Evolutionary conservation across 768 basidiomycete species (phyloP).

Genomic region (Psilocybe sp.): DNA sequence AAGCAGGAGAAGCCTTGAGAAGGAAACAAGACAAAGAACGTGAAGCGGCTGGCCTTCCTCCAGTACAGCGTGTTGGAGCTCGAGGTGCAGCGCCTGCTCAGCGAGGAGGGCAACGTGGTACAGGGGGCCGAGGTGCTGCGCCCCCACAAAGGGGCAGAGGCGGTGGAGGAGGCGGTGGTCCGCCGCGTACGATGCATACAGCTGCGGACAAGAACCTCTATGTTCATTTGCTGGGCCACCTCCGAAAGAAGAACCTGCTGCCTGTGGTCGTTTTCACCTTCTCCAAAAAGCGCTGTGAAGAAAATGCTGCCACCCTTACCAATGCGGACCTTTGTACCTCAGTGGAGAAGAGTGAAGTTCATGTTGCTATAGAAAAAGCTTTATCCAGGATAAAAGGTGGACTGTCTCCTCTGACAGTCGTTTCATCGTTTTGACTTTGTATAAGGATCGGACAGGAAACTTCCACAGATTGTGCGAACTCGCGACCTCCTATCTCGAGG

Average conservation of each 20-base stretch:
- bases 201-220: conserved; percentile 88
- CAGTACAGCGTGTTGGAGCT: conserved; percentile 81
- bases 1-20: conserved; percentile 82
- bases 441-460: conserved; percentile 82
- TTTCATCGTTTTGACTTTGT: conserved; percentile 4
- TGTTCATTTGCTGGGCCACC: conserved; percentile 83
- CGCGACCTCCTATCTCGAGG: conserved; percentile 86
- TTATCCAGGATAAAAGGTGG: conserved; percentile 86
- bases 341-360: conserved; percentile 95
- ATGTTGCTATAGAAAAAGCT: conserved; percentile 91
- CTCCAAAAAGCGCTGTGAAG: conserved; percentile 96
- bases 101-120: conserved; percentile 55
- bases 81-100: conserved; percentile 60
- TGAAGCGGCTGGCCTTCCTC: conserved; percentile 89
- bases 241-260: conserved; percentile 82
- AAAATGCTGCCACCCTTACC: conserved; percentile 86
- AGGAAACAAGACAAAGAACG: conserved; percentile 98
- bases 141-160: conserved; percentile 38
- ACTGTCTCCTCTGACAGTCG: conserved; percentile 1
- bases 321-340: conserved; percentile 87
- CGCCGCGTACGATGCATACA: conserved; percentile 57
- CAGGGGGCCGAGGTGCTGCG: conserved; percentile 38
- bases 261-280: conserved; percentile 97
- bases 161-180: conserved; percentile 42
- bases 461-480: conserved; percentile 93